These are phyloP conservation scores for Cyberlindnera petersonii DNA, from an alignment of 805 yeast species.

Conservation along the genomic window DNA sequence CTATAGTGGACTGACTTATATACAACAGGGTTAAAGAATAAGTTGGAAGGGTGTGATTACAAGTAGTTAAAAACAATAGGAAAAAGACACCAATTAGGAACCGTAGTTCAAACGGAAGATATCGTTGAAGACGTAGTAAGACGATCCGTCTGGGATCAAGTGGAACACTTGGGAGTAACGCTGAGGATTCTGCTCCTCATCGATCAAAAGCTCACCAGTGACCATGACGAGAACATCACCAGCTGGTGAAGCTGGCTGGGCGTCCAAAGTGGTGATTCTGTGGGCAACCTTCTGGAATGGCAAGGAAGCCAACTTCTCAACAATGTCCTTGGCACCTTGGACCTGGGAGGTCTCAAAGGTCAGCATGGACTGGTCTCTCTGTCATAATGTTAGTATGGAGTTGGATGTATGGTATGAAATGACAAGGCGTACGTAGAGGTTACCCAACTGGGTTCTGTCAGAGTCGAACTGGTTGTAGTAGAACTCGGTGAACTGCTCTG, in stretches of 20 bases:
- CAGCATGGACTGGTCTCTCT: slow-evolving; percentile 94
- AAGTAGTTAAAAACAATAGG: background rate
- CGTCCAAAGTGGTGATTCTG: slow-evolving; percentile 91
- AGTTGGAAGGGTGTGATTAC: background rate
- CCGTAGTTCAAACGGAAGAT: slow-evolving; percentile 91
- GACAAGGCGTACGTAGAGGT: slow-evolving; percentile 59
- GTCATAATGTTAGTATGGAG: slow-evolving; percentile 13
- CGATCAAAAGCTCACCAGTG: slow-evolving; percentile 87
- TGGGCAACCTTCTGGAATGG: slow-evolving; percentile 94
- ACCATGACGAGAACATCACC: slow-evolving; percentile 96
- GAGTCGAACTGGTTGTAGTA: slow-evolving; percentile 94
- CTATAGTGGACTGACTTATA: too few relatives aligned
- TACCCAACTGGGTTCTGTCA: slow-evolving; percentile 89
- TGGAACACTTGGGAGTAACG: slow-evolving; percentile 98
- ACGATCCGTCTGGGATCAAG: slow-evolving; percentile 85
- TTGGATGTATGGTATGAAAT: background rate
- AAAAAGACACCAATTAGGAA: slow-evolving; percentile 33
- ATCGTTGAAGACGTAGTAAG: slow-evolving; percentile 94
- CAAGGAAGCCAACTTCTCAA: slow-evolving; percentile 83
- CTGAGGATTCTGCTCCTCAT: slow-evolving; percentile 93
- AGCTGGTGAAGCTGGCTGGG: slow-evolving; percentile 92
- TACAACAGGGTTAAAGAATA: too few relatives aligned
- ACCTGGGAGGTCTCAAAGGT: slow-evolving; percentile 92
- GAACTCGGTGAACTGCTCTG: slow-evolving; percentile 83
- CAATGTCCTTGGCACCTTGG: slow-evolving; percentile 91